phyloP scores from a whole-genome alignment of 805 yeast species.

The Saturnispora besseyi region DNA sequence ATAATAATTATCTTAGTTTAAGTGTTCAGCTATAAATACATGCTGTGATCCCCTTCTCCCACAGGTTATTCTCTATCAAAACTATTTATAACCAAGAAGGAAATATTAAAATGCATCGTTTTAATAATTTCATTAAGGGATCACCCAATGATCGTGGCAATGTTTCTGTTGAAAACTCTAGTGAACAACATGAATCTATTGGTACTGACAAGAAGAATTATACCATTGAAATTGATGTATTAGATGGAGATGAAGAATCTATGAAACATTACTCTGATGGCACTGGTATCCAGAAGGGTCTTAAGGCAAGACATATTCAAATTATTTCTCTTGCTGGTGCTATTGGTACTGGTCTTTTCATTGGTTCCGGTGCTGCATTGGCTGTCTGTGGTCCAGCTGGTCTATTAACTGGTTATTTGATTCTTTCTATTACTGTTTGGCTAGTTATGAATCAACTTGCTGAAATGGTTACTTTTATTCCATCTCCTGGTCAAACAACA shows the following conservation, averaged over 20 bases:
- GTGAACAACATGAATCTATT: neutral
- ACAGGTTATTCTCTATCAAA: no score
- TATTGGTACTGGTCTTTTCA: conserved; percentile 54
- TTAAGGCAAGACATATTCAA: conserved; percentile 44
- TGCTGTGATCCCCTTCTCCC: no score
- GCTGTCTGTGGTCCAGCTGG: conserved; percentile 27
- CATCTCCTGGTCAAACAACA: conserved; percentile 44
- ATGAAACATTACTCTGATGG: conserved; percentile 1
- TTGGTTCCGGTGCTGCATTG: conserved; percentile 41
- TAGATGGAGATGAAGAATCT: conserved; percentile 1
- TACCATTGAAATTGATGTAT: conserved; percentile 6
- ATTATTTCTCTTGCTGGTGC: conserved; percentile 67
- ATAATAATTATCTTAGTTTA: no score
- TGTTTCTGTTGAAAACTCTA: neutral
- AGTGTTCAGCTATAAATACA: no score
- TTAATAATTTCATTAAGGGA: neutral
- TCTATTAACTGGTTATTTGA: conserved; percentile 49
- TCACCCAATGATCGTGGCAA: neutral
- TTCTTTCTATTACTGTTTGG: conserved; percentile 55
- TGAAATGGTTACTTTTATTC: conserved; percentile 55
- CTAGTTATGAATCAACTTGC: conserved; percentile 57
- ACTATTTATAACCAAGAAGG: neutral
- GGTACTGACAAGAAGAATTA: conserved; percentile 1
- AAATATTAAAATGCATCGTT: neutral
- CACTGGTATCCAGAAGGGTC: conserved; percentile 29